Base-by-base conservation (phyloP, 768 basidiomycete genomes). In the Jaapia argillacea region DNA sequence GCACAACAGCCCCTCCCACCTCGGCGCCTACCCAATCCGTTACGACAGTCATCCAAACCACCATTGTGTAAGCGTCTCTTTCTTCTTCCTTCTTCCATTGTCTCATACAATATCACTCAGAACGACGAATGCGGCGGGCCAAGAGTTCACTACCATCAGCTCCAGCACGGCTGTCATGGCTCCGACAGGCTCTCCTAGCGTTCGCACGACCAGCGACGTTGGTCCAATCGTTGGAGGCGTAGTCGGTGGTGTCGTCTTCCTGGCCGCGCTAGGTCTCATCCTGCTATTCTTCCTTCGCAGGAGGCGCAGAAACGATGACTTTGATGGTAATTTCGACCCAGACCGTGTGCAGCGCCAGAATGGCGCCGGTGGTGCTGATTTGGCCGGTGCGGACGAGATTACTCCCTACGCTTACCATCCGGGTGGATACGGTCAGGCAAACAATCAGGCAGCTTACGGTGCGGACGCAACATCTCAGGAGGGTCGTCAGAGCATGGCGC, bases 241-340 rank as follows among this genome's bases (percentile, higher is more conserved):
- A 2, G 69, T 75, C n/a, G 74, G 73, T 44, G 75, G 73, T 7
- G 37, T 38, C 10, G 37, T 21, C 10, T 10, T 10, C 1, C 44
- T 67, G 3, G 60, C 49, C 1, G 47, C 54, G 2, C 27, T 72
- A 20, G 26, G 47, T 12, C 2, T 60, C 6, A 1, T 69, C 16
- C 24, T 66, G 13, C 6, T 63, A 40, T 55, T 61, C 42, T 62
- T 58, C 36, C 41, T 65, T 35, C 56, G 59, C 5, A 51, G 44
- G 21, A 48, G 54, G 2, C 39, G 27, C 6, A 49, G 48, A 37
- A 51, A 48, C 25, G 63, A 70, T 44, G 70, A 73, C 22, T 72
- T 72, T 37, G 70, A 72, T 43, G 70, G 71, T 41, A 61, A 72
- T 58, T 72, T 72, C 45, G 70, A 72, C 28, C 71, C 70, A 0